Conservation (phyloP, 1,139 yeast species). For the Geotrichum aggregatum region DNA sequence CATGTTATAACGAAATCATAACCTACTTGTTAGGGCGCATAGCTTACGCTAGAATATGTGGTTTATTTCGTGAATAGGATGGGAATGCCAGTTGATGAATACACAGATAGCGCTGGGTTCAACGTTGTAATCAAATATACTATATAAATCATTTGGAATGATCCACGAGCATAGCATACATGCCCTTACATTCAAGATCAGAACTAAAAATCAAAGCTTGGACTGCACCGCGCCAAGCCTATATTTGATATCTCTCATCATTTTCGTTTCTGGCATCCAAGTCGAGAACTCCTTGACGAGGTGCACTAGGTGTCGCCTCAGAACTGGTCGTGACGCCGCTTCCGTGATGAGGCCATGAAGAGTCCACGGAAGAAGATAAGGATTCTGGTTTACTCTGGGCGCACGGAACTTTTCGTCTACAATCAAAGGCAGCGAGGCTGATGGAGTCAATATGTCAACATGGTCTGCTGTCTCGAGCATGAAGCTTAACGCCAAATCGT, state of each 20-base stretch:
- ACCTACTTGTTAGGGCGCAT: no score
- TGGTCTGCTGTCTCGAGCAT: conserved; percentile 67
- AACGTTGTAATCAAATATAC: no score
- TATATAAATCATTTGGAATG: no score
- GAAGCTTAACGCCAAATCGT: conserved; percentile 71
- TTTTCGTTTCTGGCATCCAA: conserved; percentile 84
- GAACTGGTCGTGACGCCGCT: conserved; percentile 40
- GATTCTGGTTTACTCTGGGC: conserved; percentile 56
- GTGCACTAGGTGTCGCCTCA: conserved; percentile 51
- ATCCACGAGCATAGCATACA: no score
- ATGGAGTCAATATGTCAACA: conserved; percentile 29
- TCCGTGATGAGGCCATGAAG: conserved; percentile 73
- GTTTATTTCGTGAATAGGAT: no score
- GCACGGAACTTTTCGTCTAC: conserved; percentile 29
- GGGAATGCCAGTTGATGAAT: no score
- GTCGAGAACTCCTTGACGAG: conserved; percentile 67
- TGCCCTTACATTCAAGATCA: no score
- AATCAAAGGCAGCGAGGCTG: conserved; percentile 28
- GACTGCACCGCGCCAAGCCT: conserved; percentile 61
- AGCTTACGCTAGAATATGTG: no score
- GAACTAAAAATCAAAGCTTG: no score
- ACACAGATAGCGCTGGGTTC: no score
- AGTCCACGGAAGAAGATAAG: conserved; percentile 89
- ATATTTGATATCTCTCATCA: conserved; percentile 75
- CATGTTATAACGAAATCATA: no score